Percentiles rank a stretch among this genome's conserved stretches.
phyloP scores from a whole-genome alignment of 2,329 filamentous ascomycete species.

The Dendrostoma leiphaemia region DNA sequence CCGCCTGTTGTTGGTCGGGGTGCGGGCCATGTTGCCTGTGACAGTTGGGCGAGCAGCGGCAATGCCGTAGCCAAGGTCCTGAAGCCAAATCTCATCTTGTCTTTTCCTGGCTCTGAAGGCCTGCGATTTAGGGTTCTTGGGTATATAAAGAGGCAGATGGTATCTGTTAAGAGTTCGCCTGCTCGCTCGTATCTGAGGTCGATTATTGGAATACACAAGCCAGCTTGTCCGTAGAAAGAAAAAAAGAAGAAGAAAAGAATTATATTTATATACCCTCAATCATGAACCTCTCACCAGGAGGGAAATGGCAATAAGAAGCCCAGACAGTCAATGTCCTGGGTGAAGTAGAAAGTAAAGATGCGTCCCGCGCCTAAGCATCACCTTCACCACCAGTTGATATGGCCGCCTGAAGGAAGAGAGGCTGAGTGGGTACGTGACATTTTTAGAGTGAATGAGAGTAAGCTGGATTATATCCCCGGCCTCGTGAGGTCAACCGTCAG shows the following conservation, averaged over 20 bases:
- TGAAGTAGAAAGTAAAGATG: not conserved
- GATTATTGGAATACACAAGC: not conserved
- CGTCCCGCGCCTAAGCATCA: not conserved
- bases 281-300: not conserved
- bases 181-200: not conserved
- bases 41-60: not conserved
- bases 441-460: not conserved
- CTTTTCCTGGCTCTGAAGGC: no score
- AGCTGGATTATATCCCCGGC: no score
- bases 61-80: not conserved
- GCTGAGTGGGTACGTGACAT: not conserved
- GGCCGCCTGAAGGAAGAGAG: not conserved
- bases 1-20: not conserved
- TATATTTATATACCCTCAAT: no score
- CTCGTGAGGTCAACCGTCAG: no score
- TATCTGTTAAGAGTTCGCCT: no score
- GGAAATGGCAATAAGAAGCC: not conserved
- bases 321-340: not conserved
- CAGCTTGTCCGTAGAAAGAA: no score
- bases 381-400: not conserved
- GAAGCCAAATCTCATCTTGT: not conserved
- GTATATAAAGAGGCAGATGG: no score
- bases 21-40: not conserved
- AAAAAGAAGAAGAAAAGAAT: no score
- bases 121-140: no score